Percentiles rank a stretch among this genome's conserved stretches.
Conservation (phyloP, 192 early-diverging fungal genomes). For the Gorgonomyces haynaldii region DNA sequence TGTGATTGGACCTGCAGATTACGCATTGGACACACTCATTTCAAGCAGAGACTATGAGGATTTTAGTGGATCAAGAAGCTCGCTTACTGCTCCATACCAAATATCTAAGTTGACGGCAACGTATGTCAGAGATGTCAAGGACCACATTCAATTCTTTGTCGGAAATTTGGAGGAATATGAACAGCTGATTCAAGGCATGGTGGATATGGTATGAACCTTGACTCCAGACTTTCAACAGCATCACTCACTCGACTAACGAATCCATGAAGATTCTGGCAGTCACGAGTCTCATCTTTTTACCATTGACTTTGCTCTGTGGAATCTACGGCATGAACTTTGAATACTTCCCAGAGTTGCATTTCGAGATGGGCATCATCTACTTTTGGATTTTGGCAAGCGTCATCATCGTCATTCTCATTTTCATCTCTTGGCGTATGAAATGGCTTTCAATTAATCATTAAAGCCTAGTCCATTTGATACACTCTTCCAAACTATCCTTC, state of each 20-base stretch:
- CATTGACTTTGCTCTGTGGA: conserved; percentile 23
- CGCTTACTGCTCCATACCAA: background rate
- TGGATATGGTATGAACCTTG: too few relatives aligned
- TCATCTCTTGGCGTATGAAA: background rate
- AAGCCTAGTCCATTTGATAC: too few relatives aligned
- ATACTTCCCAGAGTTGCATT: conserved; percentile 12
- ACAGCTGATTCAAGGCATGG: conserved; percentile 10
- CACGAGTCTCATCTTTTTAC: conserved; percentile 21
- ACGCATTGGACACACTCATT: conserved; percentile 9
- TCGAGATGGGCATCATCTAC: conserved; percentile 1
- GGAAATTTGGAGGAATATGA: conserved; percentile 17
- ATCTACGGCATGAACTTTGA: conserved; percentile 36
- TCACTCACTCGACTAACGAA: conserved; percentile 30
- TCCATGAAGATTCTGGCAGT: conserved; percentile 26
- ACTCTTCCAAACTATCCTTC: too few relatives aligned
- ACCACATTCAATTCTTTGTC: conserved; percentile 12
- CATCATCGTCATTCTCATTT: background rate
- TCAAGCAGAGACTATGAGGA: background rate
- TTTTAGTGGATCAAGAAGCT: conserved; percentile 2
- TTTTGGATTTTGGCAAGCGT: conserved; percentile 3
- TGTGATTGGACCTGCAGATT: conserved; percentile 9
- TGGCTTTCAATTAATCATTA: background rate
- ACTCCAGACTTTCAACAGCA: conserved; percentile 24
- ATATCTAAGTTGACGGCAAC: conserved; percentile 18
- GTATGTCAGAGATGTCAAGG: conserved; percentile 22